Evolutionary conservation across 2,329 filamentous ascomycete species (phyloP), one percentile per base, ranked within the genome.

Genomic region (Cercospora janseana): DNA sequence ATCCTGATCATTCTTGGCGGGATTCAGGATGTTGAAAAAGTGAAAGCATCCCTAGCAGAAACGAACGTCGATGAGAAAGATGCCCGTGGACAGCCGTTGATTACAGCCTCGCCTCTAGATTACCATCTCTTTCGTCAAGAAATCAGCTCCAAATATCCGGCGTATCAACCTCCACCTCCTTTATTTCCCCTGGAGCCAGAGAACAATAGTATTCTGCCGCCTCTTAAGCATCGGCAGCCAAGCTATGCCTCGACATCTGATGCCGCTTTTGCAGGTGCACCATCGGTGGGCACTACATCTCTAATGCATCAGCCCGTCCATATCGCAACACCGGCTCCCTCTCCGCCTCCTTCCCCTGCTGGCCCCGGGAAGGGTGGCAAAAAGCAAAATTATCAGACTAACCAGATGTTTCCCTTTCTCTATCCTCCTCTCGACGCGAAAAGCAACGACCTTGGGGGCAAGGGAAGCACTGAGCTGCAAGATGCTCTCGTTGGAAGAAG

Each of bases 331-430:
- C 93, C 93, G 0, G 92, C 91, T 0, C 93, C 93, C 1, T 98
- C 93, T 0, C 93, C 93, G 18, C 93, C 93, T 0, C 93, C 93
- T 1, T 96, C 92, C 1, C 93, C 93, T 7, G 85, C 86, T 26
- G 91, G 81, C 1, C 79, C 81, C 3, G 81, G 90, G 20, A 98
- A 97, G 69, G 88, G 87, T 45, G 91, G 87, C 1, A 98, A 98
- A 76, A 98, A 98, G 67, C 93, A 98, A 65, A 98, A 97, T 61
- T 98, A 98, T 63, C 93, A 98, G 69, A 98, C 93, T 0, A 98
- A 98, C 65, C 93, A 98, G 63, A 93, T 96, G 66, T 97, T 98
- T 58, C 93, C 93, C 0, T 97, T 98, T 65, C 83, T 98, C 73
- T 98, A 98, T 61, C 93, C 93, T 2, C 93, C 93, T 1, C 75